A percentile compares a stretch with the other conserved stretches of the same genome.
These are phyloP conservation scores for Thermochaetoides thermophila DNA, from an alignment of 495 filamentous ascomycete species.

Conservation along the genomic window DNA sequence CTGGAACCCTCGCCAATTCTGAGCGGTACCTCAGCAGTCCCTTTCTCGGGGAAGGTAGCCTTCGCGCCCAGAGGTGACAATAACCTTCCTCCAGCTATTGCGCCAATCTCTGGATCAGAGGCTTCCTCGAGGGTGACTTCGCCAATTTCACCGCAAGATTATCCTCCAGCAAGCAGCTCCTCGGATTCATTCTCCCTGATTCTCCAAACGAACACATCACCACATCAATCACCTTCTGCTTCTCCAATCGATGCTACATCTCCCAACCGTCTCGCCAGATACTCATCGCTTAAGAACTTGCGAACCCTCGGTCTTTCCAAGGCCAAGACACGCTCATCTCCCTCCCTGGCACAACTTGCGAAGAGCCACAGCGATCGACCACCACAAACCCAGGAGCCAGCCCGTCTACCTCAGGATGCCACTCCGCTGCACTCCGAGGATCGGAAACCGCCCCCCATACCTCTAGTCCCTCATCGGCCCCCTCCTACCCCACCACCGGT, in stretches of 20 bases:
- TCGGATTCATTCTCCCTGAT: conserved; percentile 5
- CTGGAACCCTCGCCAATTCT: conserved; percentile 2
- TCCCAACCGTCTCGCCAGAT: neutral
- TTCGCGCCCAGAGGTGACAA: neutral
- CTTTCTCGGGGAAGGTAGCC: neutral
- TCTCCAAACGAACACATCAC: too few species aligned
- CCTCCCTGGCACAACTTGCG: conserved; percentile 7
- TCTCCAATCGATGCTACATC: conserved; percentile 1
- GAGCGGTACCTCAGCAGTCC: neutral
- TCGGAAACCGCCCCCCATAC: conserved; percentile 5
- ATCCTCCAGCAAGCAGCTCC: conserved; percentile 2
- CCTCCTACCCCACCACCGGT: conserved; percentile 1
- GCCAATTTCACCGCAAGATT: neutral
- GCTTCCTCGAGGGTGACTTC: neutral
- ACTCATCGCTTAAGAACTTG: conserved; percentile 5
- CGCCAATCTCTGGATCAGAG: neutral
- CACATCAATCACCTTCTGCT: neutral
- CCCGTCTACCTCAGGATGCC: neutral
- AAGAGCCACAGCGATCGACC: conserved; percentile 6
- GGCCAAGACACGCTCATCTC: conserved; percentile 7
- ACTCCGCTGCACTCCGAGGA: neutral
- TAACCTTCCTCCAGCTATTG: too few species aligned
- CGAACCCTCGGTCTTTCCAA: conserved; percentile 10
- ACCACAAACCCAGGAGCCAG: neutral
- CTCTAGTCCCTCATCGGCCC: conserved; percentile 3